Evolutionary conservation across 306 rosid genomes (phyloP).

Genomic region (Malus domestica): DNA sequence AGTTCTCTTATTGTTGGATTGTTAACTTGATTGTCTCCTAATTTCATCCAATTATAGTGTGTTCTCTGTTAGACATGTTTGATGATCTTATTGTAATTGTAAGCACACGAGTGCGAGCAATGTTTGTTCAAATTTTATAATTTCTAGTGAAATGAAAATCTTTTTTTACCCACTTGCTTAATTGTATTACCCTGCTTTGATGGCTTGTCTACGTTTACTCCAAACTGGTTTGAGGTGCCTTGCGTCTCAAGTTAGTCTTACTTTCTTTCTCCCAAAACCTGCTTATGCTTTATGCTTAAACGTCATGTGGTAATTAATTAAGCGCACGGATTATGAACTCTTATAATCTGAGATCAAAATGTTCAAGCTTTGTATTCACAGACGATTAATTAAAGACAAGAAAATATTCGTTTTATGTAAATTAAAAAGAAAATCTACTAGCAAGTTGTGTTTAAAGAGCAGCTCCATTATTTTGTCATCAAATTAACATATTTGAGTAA

Average conservation of each 20-base stretch:
- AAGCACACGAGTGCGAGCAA: too few relatives aligned
- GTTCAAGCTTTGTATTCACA: too few relatives aligned
- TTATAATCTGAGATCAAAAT: too few relatives aligned
- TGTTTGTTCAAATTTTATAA: too few relatives aligned
- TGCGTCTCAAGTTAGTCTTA: not conserved
- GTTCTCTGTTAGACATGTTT: not conserved
- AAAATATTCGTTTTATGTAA: too few relatives aligned
- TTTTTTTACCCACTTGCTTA: slow-evolving; percentile 1
- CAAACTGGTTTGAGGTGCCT: too few relatives aligned
- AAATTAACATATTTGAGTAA: too few relatives aligned
- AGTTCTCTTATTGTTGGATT: slow-evolving; percentile 26
- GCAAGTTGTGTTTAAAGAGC: too few relatives aligned
- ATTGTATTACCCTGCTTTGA: slow-evolving; percentile 21
- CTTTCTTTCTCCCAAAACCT: not conserved
- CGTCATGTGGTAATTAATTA: too few relatives aligned
- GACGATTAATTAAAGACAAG: too few relatives aligned
- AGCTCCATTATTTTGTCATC: too few relatives aligned
- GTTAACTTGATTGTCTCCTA: slow-evolving; percentile 79
- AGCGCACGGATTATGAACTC: not conserved
- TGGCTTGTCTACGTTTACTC: not conserved
- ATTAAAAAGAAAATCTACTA: not conserved
- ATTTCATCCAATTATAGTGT: slow-evolving; percentile 18
- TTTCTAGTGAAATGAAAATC: not conserved
- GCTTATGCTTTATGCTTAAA: not conserved
- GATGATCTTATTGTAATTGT: not conserved